These are phyloP conservation scores for Stylosanthes scabra DNA, from an alignment of 331 rosid genomes.

Conservation along the genomic window DNA sequence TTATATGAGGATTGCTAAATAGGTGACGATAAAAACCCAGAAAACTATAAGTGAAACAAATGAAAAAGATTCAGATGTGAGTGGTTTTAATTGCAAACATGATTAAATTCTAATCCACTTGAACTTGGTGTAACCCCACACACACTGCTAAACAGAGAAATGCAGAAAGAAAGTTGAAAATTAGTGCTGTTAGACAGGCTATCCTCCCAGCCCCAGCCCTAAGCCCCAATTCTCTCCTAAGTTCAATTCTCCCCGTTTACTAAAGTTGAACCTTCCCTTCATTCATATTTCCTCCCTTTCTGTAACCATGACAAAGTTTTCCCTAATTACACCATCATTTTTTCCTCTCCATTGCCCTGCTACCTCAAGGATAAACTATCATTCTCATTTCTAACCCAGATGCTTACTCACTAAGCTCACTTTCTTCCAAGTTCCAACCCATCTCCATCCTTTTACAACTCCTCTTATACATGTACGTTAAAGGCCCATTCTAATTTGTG, in stretches of 20 bases:
- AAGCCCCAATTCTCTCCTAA: not conserved
- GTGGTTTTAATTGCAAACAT: too few relatives aligned
- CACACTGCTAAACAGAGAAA: not conserved
- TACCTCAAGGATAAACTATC: not conserved
- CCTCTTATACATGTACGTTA: not conserved
- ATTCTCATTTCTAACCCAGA: not conserved
- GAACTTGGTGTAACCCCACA: conserved; percentile 8
- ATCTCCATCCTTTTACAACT: not conserved
- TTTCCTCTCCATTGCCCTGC: not conserved
- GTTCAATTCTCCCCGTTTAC: not conserved
- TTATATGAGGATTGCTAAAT: too few relatives aligned
- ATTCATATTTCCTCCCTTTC: not conserved
- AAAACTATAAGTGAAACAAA: too few relatives aligned
- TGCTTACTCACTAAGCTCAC: not conserved
- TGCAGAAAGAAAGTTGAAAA: not conserved
- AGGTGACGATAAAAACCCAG: too few relatives aligned
- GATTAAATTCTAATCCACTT: not conserved
- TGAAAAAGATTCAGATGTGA: too few relatives aligned
- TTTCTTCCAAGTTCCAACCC: not conserved
- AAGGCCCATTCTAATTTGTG: not conserved
- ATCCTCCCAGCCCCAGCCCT: not conserved
- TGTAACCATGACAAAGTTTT: not conserved
- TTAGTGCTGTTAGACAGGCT: not conserved
- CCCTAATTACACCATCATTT: not conserved
- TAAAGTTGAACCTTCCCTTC: not conserved